Conservation (phyloP, 345 rosid genomes). For the Melaleuca alternifolia region DNA sequence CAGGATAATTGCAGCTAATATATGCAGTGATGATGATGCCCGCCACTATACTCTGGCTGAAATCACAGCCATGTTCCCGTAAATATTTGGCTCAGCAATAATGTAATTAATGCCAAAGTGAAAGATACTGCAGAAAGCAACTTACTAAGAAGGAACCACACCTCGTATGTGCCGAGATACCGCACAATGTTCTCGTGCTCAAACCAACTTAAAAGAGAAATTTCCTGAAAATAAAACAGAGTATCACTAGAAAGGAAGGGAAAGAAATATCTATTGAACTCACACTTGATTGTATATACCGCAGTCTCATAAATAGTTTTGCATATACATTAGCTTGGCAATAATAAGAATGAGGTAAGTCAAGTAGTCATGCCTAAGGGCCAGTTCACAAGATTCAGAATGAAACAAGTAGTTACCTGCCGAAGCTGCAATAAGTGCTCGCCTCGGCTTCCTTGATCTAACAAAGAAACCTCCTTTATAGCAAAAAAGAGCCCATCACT, state of each 20-base stretch:
- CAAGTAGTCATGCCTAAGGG: neutral
- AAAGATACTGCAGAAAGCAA: neutral
- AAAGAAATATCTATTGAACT: neutral
- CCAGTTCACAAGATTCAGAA: neutral
- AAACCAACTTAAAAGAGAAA: conserved; percentile 60
- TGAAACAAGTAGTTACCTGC: conserved; percentile 28
- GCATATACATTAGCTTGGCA: neutral
- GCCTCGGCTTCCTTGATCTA: conserved; percentile 75
- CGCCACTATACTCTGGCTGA: neutral
- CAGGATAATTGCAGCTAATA: neutral
- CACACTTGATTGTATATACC: neutral
- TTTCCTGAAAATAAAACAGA: conserved; percentile 48
- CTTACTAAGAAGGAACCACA: conserved; percentile 3
- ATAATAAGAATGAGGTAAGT: neutral
- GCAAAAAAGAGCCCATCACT: conserved; percentile 87
- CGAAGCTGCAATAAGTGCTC: conserved; percentile 64
- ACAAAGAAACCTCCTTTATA: conserved; percentile 79
- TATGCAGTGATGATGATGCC: neutral
- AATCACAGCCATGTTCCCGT: neutral
- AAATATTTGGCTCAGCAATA: neutral
- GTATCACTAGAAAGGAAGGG: neutral
- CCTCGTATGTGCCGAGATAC: conserved; percentile 72
- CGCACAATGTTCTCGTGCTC: conserved; percentile 81
- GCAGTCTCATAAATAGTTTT: neutral
- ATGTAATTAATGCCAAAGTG: neutral